Conservation (phyloP, 768 basidiomycete genomes). For the Amanita rimosa region DNA sequence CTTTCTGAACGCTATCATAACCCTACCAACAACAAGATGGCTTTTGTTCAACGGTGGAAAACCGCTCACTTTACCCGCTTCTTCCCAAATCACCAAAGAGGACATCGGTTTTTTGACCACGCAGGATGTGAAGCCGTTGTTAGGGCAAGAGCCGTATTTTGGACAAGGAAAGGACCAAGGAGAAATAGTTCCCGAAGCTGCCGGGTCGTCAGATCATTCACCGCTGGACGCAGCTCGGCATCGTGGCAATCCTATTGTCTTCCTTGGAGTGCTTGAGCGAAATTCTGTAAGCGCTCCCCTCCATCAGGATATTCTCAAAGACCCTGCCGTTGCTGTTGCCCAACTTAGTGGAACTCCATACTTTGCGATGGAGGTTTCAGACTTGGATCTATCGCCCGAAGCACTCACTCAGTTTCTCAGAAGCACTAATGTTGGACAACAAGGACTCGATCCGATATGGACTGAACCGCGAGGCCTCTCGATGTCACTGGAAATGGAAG, state of each 20-base stretch:
- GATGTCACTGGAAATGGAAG: constrained; percentile 45
- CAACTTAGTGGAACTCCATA: constrained; percentile 75
- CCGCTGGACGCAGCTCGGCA: constrained; percentile 43
- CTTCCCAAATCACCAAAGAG: constrained; percentile 19
- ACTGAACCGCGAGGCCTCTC: constrained; percentile 52
- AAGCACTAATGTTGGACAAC: constrained; percentile 23
- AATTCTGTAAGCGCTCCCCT: constrained; percentile 36
- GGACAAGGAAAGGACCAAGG: constrained; percentile 50
- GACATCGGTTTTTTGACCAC: constrained; percentile 46
- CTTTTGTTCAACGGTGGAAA: constrained; percentile 65
- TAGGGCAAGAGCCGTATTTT: constrained; percentile 63
- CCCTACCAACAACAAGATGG: constrained; percentile 57
- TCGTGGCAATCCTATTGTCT: constrained; percentile 51
- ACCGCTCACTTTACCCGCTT: constrained; percentile 43
- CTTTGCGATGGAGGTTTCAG: constrained; percentile 70
- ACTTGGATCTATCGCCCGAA: constrained; percentile 25
- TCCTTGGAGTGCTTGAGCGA: constrained; percentile 68
- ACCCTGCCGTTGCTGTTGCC: constrained; percentile 38
- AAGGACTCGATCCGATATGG: constrained; percentile 40
- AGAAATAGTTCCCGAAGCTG: constrained; percentile 19
- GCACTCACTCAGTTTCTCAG: constrained; percentile 27
- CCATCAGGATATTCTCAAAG: constrained; percentile 54
- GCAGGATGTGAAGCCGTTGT: constrained; percentile 45
- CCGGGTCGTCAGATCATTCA: constrained; percentile 12
- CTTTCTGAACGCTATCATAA: constrained; percentile 66